Evolutionary conservation across 2,329 filamentous ascomycete genomes (phyloP), one percentile per base, ranked within the genome.

Genomic region (Trichothecium sympodiale): DNA sequence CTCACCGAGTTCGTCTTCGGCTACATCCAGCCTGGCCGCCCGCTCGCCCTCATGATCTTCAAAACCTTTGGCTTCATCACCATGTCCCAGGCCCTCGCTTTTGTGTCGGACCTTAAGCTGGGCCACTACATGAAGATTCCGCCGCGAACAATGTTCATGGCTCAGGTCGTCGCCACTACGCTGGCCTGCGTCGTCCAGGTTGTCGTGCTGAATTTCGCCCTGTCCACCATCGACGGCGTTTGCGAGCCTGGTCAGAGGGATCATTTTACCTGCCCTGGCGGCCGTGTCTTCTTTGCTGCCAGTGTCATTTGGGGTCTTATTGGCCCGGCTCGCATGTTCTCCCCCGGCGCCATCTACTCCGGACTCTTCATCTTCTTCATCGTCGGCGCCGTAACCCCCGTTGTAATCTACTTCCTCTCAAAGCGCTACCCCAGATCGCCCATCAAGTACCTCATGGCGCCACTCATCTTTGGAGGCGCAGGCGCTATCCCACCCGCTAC

Each of bases 61-160:
- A 77, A 77, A 53, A 77, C 71, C 0, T 77, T 73, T 46, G 73
- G 73, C 20, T 76, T 69, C 49, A 73, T 77, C 41, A 76, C 71
- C 36, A 60, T 57, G 56, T 73, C 69, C 2, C 77, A 82, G 54
- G 72, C 75, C 0, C 63, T 82, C 27, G 69, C 64, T 44, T 83
- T 83, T 48, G 65, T 75, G 9, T 64, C 71, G 7, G 79, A 83
- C 47, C 62, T 83, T 42, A 83, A 83, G 49, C 74, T 81, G 31
- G 79, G 74, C 5, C 80, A 83, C 50, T 84, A 84, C 60, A 83
- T 84, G 77, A 77, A 77, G 54, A 74, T 76, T 8, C 77, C 78
- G 0, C 77, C 76, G 12, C 64, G 74, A 14, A 77, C 73, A 13
- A 78, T 80, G 61, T 83, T 83, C 56, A 65, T 71, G 56, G 66